Conservation (phyloP, 345 rosid species). For the Fremontodendron californicum region DNA sequence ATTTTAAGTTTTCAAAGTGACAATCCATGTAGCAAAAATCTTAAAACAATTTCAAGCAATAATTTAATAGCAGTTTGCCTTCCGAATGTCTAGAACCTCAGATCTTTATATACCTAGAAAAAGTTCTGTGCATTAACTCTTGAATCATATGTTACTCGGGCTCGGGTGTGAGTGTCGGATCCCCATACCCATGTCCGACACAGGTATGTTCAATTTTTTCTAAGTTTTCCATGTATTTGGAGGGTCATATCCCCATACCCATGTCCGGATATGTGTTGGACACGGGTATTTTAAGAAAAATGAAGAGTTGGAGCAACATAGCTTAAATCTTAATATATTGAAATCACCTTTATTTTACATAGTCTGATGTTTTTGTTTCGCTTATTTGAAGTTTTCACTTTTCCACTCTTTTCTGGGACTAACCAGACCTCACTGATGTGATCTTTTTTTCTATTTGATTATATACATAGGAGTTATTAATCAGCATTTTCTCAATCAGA, state of each 20-base stretch:
- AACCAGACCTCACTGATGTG: background rate
- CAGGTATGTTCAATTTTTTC: too few relatives aligned
- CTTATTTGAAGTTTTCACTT: background rate
- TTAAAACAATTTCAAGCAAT: background rate
- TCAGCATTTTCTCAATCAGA: background rate
- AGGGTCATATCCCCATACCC: too few relatives aligned
- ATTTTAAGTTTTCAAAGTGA: background rate
- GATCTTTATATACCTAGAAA: background rate
- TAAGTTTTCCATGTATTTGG: too few relatives aligned
- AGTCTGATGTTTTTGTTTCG: background rate
- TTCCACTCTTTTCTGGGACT: background rate
- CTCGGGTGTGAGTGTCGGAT: too few relatives aligned
- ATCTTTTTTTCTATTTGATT: background rate
- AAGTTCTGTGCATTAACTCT: background rate
- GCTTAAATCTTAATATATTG: background rate
- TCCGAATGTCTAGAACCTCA: background rate
- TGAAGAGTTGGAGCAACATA: too few relatives aligned
- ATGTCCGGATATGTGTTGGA: too few relatives aligned
- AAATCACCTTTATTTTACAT: background rate
- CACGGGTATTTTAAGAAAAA: too few relatives aligned
- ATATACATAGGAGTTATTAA: background rate
- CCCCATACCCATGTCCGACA: too few relatives aligned
- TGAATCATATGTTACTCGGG: too few relatives aligned
- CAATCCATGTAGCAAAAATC: background rate
- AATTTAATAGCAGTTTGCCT: background rate